phyloP scores from a whole-genome alignment of 768 basidiomycete species.

The Ephemerocybe angulata region DNA sequence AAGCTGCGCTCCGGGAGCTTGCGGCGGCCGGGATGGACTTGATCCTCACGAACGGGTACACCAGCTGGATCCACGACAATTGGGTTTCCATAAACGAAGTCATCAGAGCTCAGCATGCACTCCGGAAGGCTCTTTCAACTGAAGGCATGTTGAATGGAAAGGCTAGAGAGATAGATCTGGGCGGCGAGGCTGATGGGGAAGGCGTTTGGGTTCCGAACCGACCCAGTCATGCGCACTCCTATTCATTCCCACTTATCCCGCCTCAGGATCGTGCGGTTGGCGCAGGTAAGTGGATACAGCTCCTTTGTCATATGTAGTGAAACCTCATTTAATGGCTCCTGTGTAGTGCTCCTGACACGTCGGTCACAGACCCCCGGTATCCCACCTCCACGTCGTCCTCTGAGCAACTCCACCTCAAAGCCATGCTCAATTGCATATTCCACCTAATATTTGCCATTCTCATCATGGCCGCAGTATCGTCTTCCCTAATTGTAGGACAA shows the following conservation, averaged over 20 bases:
- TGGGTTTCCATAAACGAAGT: background rate
- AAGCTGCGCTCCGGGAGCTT: background rate
- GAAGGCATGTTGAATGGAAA: too few species aligned
- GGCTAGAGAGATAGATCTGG: too few species aligned
- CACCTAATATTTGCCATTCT: too few species aligned
- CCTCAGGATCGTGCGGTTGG: background rate
- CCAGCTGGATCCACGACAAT: slow-evolving; percentile 1
- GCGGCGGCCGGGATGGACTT: background rate
- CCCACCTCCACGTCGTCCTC: background rate
- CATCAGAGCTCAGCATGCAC: background rate
- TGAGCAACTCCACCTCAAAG: background rate
- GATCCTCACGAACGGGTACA: background rate
- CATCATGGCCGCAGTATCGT: too few species aligned
- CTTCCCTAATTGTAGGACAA: too few species aligned
- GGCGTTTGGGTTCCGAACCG: background rate
- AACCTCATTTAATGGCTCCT: background rate
- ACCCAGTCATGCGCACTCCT: background rate
- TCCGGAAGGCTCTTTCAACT: background rate
- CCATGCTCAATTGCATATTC: background rate
- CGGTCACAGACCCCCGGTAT: background rate
- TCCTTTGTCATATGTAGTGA: background rate
- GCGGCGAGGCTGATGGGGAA: background rate
- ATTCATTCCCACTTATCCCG: background rate
- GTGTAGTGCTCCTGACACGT: background rate
- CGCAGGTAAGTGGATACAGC: too few species aligned